Evolutionary conservation across 495 filamentous ascomycete species (phyloP), one percentile per base, ranked within the genome.

Genomic region (Daldinia vernicosa): DNA sequence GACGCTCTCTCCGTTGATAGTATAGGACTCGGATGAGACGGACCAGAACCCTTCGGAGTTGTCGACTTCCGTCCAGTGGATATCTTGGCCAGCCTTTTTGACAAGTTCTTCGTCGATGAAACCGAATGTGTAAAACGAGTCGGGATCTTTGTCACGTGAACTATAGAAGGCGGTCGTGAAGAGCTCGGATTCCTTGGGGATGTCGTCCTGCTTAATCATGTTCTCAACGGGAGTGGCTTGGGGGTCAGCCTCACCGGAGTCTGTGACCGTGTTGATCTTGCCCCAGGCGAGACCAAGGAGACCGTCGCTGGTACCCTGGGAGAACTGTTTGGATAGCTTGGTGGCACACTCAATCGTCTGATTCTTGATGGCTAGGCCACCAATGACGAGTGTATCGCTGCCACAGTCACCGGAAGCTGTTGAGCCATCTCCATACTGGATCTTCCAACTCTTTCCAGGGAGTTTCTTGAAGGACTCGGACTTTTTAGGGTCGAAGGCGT

Each of bases 51-150:
- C 91, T 40, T 90, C 76, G 11, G 85, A 87, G 59, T 86, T 90
- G 79, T 93, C 90, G 58, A 94, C 76, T 30, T 85, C 79, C 1
- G 89, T 87, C 80, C 91, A 94, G 60, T 83, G 75, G 40, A 91
- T 85, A 1, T 87, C 84, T 60, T 85, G 72, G 30, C 83, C 86
- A 0, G 85, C 84, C 6, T 80, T 80, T 47, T 81, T 83, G 51
- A 92, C 83, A 0, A 88, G 84, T 6, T 85, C 87, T 66, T 91
- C 74, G 73, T 93, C 92, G 73, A 94, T 89, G 74, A 83, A 93
- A 27, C 92, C 92, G 70, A 94, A 93, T 0, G 91, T 93, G 80
- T 92, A 93, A 82, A 93, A 94, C 1, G 88, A 89, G 57, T 85
- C 81, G 57, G 85, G 81, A 61, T 84, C 81, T 30, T 80, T 71